Evolutionary conservation across 2,329 filamentous ascomycete genomes (phyloP).

Genomic region (Talaromyces marneffei): DNA sequence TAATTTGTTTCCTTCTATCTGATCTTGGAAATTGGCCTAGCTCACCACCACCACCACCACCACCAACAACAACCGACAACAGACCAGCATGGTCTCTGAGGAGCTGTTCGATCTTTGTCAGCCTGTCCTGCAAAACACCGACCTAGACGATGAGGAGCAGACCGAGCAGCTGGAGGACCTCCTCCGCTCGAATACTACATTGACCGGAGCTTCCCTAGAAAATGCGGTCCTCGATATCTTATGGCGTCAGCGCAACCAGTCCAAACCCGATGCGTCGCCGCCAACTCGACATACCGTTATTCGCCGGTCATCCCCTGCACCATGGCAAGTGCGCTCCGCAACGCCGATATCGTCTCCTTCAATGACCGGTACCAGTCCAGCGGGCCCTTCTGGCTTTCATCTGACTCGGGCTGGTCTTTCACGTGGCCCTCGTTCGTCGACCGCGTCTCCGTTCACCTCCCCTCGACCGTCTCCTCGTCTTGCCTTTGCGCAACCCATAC

Average conservation of each 20-base stretch:
- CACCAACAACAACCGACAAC: not conserved
- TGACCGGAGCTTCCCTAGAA: conserved; percentile 70
- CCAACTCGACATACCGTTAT: conserved; percentile 82
- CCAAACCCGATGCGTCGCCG: conserved; percentile 57
- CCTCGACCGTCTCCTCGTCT: conserved; percentile 88
- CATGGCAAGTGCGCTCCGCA: conserved; percentile 74
- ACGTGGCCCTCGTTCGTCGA: conserved; percentile 68
- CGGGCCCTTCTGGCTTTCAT: conserved; percentile 73
- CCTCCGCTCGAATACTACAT: conserved; percentile 65
- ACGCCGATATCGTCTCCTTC: conserved; percentile 82
- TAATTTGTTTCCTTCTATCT: not conserved
- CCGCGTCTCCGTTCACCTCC: conserved; percentile 85
- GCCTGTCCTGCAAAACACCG: conserved; percentile 70
- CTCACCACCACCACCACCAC: no score
- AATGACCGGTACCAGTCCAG: conserved; percentile 68
- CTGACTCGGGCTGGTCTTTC: conserved; percentile 67
- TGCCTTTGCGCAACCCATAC: conserved; percentile 86
- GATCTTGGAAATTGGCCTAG: not conserved
- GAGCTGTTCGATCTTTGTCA: conserved; percentile 83
- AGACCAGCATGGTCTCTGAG: conserved; percentile 70
- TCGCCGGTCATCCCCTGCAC: conserved; percentile 83
- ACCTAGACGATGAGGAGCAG: conserved; percentile 84
- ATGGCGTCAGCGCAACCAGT: conserved; percentile 50
- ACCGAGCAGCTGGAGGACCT: conserved; percentile 81
- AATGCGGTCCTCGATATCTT: conserved; percentile 80